These are phyloP conservation scores for Saccharomyces hybrid DNA, from an alignment of 1,139 yeast species.

Conservation along the genomic window DNA sequence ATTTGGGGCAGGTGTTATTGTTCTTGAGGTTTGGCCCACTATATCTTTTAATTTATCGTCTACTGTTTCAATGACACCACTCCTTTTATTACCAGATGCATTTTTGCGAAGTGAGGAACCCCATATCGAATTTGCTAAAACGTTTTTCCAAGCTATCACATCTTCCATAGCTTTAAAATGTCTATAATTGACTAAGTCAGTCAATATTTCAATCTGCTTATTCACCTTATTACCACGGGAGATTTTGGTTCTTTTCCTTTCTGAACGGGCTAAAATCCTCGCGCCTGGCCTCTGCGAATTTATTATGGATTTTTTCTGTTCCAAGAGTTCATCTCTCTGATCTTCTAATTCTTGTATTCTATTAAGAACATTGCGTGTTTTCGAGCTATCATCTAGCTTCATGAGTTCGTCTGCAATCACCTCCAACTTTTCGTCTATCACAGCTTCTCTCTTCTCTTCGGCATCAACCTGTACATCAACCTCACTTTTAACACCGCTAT, in stretches of 20 bases:
- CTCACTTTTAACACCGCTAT: constrained; percentile 10
- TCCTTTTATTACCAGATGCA: constrained; percentile 19
- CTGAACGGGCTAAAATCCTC: constrained; percentile 20
- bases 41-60: constrained; percentile 16
- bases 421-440: constrained; percentile 30
- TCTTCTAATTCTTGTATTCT: constrained; percentile 23
- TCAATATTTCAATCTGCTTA: constrained; percentile 20
- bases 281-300: constrained; percentile 15
- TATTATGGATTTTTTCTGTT: constrained; percentile 13
- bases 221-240: constrained; percentile 16
- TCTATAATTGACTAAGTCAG: constrained; percentile 20
- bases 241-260: constrained; percentile 16
- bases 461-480: constrained; percentile 20
- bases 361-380: constrained; percentile 21
- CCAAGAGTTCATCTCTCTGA: constrained; percentile 21
- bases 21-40: constrained; percentile 12
- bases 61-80: constrained; percentile 10
- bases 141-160: constrained; percentile 24
- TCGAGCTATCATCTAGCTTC: constrained; percentile 27
- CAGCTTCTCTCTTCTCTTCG: constrained; percentile 12
- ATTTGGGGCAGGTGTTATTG: constrained; percentile 4
- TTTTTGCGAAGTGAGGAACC: constrained; percentile 23
- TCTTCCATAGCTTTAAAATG: constrained; percentile 20
- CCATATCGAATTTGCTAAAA: constrained; percentile 17
- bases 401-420: constrained; percentile 29